Base-by-base conservation (phyloP, 352 stramenopile species). In the Phytophthora kernoviae region DNA sequence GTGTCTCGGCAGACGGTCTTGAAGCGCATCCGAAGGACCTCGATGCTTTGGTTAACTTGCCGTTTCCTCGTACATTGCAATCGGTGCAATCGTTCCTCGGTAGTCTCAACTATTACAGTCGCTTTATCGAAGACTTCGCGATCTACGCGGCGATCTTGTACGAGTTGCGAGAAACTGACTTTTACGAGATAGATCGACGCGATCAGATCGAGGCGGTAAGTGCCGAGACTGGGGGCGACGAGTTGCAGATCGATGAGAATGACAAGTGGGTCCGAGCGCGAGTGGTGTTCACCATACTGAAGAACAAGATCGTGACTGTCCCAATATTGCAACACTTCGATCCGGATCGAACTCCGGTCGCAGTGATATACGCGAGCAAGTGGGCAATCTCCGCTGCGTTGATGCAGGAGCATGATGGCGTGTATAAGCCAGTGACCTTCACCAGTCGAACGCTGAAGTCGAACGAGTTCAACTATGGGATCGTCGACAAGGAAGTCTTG, bases 101-200 rank as follows among this genome's bases (percentile, higher is more conserved):
- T n/a, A 62, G 55, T 14, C 12, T 67, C 18, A 71, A 61, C 33
- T 71, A 67, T 47, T 65, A 62, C 27, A 57, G 52, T 17, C n/a
- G 40, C 1, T 65, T 67, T 46, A 59, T 71, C 15, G 57, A 67
- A 9, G 33, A 67, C 15, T 67, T 58, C 2, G 52, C 44, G 1
- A 43, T 66, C 5, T 63, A 67, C 46, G 56, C 62, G 0, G 44
- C 30, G 2, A 30, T 49, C 0, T 27, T 65, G 1, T 58, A 64
- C 12, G 27, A 58, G 7, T 33, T 58, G 11, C 36, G 37, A 0
- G 48, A 65, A 4, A 22, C 8, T 0, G 43, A 66, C 18, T 59
- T 66, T 18, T 4, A n/a, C 3, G 41, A 37, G 14, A 6, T 45
- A n/a, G n/a, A n/a, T n/a, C n/a, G n/a, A n/a, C n/a, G n/a, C n/a